Evolutionary conservation across 805 yeast species (phyloP), one percentile per base, ranked within the genome.

Genomic region (Huiozyma naganishii): DNA sequence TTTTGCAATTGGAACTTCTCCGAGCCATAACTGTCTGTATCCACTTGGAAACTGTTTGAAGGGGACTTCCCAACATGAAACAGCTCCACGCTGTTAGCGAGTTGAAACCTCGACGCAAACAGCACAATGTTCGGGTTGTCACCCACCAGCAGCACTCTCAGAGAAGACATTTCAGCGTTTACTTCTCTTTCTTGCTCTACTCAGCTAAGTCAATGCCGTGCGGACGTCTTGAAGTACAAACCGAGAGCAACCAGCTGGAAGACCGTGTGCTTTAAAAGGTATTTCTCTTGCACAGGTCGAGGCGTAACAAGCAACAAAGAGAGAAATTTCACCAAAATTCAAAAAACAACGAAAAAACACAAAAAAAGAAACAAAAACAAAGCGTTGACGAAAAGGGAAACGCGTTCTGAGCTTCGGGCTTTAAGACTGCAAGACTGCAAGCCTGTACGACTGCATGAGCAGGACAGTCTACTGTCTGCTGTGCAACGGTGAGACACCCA

Each of bases 61-160:
- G 48, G 50, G 3, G 9, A 8, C 11, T 8, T 30, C 41, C 59
- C 52, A 27, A 62, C 57, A 43, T 60, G 62, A 36, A 50, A 57
- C 11, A 62, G 45, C n/a, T 53, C 59, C n/a, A 61, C 62, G 42
- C 62, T 56, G 43, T 59, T 59, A n/a, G 66, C 63, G 37, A 58
- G 41, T 45, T 60, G 64, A 38, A 62, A 59, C 32, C 66, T 50
- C 39, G 64, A 59, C 1, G 64, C 51, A 39, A 56, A 59, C 36
- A 62, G 43, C 40, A 55, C 36, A 27, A 61, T 50, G 45, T 59
- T 61, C 13, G 64, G 58, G 41, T 59, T 54, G 33, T 57, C 49
- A 33, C 66, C 65, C 29, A 55, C 45, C 13, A 53, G 47, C 44
- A 62, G 42, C 8, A 62, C 65, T 44, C 54, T 53, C 37, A 62